Percentiles rank a stretch among this genome's conserved stretches.
Conservation (phyloP, 108 stramenopile genomes). For the Tribonema minus region DNA sequence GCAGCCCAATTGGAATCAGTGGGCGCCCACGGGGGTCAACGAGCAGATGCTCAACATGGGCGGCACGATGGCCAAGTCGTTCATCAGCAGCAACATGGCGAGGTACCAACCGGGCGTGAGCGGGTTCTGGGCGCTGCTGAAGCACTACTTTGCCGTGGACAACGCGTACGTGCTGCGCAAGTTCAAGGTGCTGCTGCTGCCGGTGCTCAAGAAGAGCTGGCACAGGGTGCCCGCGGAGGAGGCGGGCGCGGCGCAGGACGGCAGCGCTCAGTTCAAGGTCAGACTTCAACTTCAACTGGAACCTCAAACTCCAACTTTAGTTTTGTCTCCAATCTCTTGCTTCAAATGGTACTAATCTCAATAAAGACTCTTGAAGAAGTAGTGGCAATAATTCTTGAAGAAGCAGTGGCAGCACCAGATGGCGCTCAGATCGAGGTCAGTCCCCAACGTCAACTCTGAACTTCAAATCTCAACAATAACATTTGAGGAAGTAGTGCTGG, state of each 20-base stretch:
- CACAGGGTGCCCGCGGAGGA: conserved; percentile 50
- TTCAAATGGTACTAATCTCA: too few relatives aligned
- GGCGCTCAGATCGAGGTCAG: too few relatives aligned
- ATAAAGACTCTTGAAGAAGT: too few relatives aligned
- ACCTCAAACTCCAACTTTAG: too few relatives aligned
- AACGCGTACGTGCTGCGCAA: conserved; percentile 85
- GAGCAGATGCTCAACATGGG: conserved; percentile 36
- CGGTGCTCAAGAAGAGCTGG: conserved; percentile 77
- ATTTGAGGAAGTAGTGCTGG: too few relatives aligned
- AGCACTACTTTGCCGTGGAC: conserved; percentile 80
- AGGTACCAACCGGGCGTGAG: conserved; percentile 53
- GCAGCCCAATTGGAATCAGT: conserved; percentile 38
- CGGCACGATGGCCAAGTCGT: conserved; percentile 9
- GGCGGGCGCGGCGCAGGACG: conserved; percentile 15
- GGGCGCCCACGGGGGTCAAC: conserved; percentile 30
- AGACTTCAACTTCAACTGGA: too few relatives aligned
- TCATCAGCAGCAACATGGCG: conserved; percentile 23
- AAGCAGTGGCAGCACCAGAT: too few relatives aligned
- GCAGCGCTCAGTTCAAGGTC: too few relatives aligned
- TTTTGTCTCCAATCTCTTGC: too few relatives aligned
- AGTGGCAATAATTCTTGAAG: too few relatives aligned
- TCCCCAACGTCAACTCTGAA: too few relatives aligned
- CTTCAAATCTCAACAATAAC: too few relatives aligned
- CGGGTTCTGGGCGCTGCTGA: conserved; percentile 58
- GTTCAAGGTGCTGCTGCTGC: conserved; percentile 76